Evolutionary conservation across 2,329 filamentous ascomycete species (phyloP), one percentile per base, ranked within the genome.

Genomic region (Fusarium papillatum): DNA sequence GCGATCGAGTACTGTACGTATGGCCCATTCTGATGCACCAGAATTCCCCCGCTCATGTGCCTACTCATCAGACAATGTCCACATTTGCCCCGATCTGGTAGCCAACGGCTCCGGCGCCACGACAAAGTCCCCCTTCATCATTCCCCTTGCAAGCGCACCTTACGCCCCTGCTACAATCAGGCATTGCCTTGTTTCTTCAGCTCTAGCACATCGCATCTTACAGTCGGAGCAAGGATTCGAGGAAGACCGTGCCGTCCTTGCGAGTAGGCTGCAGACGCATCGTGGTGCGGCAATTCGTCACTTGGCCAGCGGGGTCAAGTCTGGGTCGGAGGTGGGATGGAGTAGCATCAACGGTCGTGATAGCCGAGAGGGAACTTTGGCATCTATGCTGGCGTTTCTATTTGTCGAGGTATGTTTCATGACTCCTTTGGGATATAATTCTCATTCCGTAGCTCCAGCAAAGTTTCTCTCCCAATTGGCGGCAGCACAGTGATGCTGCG

Each of bases 51-150:
- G 36, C 34, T 70, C 22, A 31, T 41, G 16, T 38, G 13, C 31
- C 29, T 36, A 50, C 46, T 50, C 24, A 29, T 3, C 14, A 78
- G 75, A 76, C 34, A 78, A 78, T 53, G 36, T 39, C 22, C 48
- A 68, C 41, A 70, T 78, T 29, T 77, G 73, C 24, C 75, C 76
- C 38, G 75, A 78, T 57, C n/a, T 76, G 64, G 64, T 74, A 34
- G 75, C 72, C 26, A 64, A 63, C 17, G 68, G 67, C 22, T 41
- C 39, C 39, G 73, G 65, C 16, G 43, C n/a, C 22, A 26, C 29
- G 9, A 65, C 70, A 16, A 24, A 59, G 17, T 60, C 41, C 48
- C 71, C 70, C 13, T 77, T 70, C 57, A 64, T 68, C 26, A 36
- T 77, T 5, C 65, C 53, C 6, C 59, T 65, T n/a, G 36, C 31